A percentile compares a stretch with the other conserved stretches of the same genome.
Evolutionary conservation across 768 basidiomycete species (phyloP).

Genomic region (Polyporus arcularius): DNA sequence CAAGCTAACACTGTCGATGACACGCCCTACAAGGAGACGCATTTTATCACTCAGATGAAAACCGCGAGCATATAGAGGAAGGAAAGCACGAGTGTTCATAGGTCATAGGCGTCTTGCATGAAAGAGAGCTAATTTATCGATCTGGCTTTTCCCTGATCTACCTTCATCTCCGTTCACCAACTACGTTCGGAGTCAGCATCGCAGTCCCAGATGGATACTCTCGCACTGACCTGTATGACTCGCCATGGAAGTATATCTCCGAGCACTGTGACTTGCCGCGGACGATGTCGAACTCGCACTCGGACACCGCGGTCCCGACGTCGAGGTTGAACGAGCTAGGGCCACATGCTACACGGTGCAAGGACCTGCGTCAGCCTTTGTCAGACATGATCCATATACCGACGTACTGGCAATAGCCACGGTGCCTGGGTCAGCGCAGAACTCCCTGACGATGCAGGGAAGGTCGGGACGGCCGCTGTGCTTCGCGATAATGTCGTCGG

Average conservation of each 20-base stretch:
- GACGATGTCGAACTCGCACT: conserved; percentile 32
- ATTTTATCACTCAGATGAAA: no score
- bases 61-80: no score
- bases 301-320: conserved; percentile 35
- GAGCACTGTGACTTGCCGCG: conserved; percentile 29
- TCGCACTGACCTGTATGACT: conserved; percentile 32
- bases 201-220: no score
- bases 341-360: conserved; percentile 31
- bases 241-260: conserved; percentile 34
- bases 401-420: conserved; percentile 32
- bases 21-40: no score
- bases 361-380: neutral
- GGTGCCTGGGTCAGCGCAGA: conserved; percentile 2
- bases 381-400: neutral
- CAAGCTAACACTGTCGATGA: no score
- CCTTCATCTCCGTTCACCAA: no score
- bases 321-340: conserved; percentile 33
- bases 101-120: no score
- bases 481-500: conserved; percentile 18
- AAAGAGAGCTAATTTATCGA: no score
- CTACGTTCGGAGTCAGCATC: no score
- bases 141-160: no score
- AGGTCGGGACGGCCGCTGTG: conserved; percentile 14
- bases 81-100: no score
- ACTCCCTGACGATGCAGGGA: neutral